phyloP scores from a whole-genome alignment of 2,329 filamentous ascomycete genomes.

The Ambrosiella cleistominuta region DNA sequence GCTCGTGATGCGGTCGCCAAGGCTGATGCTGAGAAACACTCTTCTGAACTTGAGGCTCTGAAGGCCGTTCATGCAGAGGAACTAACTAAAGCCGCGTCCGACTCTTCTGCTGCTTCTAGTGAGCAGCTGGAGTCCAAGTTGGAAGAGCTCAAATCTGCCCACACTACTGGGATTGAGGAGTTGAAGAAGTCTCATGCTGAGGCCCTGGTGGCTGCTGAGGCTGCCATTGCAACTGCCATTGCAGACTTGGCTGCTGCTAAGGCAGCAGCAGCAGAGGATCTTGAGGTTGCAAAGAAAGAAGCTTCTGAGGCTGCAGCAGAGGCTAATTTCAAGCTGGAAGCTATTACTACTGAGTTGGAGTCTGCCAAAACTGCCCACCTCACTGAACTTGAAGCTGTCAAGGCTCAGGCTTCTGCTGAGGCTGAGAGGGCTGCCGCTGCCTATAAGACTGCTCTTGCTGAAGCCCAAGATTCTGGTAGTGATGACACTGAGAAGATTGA shows the following conservation, averaged over 20 bases:
- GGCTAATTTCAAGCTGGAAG: slow-evolving; percentile 25
- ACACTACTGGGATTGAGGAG: slow-evolving; percentile 25
- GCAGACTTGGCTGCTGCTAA: slow-evolving; percentile 22
- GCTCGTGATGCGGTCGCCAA: slow-evolving; percentile 26
- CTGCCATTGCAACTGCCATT: slow-evolving; percentile 16
- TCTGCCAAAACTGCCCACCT: slow-evolving; percentile 30
- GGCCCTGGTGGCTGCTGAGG: slow-evolving; percentile 25
- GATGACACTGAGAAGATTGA: slow-evolving; percentile 32
- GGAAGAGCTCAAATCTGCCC: slow-evolving; percentile 23
- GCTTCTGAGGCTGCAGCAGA: slow-evolving; percentile 28
- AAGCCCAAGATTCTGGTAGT: slow-evolving; percentile 22
- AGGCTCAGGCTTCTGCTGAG: slow-evolving; percentile 22
- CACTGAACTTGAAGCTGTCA: slow-evolving; percentile 28
- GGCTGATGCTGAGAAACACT: slow-evolving; percentile 27
- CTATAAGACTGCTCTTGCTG: slow-evolving; percentile 25
- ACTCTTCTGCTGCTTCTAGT: slow-evolving; percentile 28
- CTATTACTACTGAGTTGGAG: slow-evolving; percentile 21
- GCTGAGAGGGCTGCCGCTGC: slow-evolving; percentile 28
- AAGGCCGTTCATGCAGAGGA: slow-evolving; percentile 40
- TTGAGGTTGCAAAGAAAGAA: slow-evolving; percentile 21
- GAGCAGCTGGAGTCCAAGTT: slow-evolving; percentile 28
- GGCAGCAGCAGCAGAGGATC: slow-evolving; percentile 29
- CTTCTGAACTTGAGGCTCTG: slow-evolving; percentile 33
- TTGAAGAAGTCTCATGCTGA: slow-evolving; percentile 29
- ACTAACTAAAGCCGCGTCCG: slow-evolving; percentile 21